Evolutionary conservation across 768 basidiomycete species (phyloP), one percentile per base, ranked within the genome.

Genomic region (Tylopilus vinaceipallidus): DNA sequence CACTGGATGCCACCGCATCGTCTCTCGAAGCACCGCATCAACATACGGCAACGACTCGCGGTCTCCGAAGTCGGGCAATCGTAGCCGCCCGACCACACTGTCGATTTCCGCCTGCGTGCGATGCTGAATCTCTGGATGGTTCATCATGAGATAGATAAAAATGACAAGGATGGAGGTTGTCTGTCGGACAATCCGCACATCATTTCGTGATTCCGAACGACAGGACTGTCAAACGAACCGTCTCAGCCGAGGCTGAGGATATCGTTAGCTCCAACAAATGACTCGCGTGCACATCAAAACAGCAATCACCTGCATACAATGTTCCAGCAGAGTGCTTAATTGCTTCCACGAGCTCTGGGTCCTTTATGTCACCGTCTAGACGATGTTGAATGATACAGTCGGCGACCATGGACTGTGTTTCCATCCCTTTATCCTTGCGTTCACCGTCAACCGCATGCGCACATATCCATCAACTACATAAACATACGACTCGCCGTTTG

Each of bases 21-120:
- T 57, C 47, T 75, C 73, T 26, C 62, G n/a, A n/a, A n/a, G n/a
- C n/a, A 73, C 47, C 0, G 71, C 72, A 7, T 60, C 62, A 12
- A 72, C 53, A 38, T 71, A 73, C 0, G 70, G 69, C 33, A 73
- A 39, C 2, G 54, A 56, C 2, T 34, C 33, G 8, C 56, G 41
- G 20, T 73, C 70, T 6, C 54, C 59, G 37, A 71, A 67, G 3
- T 53, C 54, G 6, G 73, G 73, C 3, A 72, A 59, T 13, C 64
- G 60, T 27, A 50, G 52, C 7, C 24, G 35, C 6, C 65, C 66
- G 10, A 73, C 46, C 10, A 70, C 62, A 4, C 40, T 32, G 37
- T 72, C 68, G 6, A 73, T 57, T 29, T 72, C 70, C 1, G 53
- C 52, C 19, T 71, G 72, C 8, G 65, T 71, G 14, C 57, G 61